These are phyloP conservation scores for Flaveria brownii DNA, from an alignment of 129 eudicot genomes.

Conservation along the genomic window DNA sequence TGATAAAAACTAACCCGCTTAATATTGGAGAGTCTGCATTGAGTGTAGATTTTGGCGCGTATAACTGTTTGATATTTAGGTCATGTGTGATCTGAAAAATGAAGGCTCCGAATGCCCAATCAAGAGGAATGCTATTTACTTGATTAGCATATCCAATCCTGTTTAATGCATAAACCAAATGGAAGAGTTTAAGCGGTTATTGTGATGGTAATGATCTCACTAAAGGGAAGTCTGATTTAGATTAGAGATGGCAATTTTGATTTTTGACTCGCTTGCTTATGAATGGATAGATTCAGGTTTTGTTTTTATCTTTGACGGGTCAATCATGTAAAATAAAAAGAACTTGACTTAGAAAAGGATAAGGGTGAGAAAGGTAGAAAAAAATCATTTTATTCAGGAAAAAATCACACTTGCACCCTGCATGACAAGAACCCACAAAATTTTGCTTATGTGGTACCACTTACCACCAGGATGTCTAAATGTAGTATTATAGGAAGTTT, in stretches of 20 bases:
- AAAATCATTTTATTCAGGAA: neutral
- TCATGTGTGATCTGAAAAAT: conserved; percentile 57
- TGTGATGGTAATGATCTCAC: neutral
- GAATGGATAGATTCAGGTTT: neutral
- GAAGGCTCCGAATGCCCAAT: conserved; percentile 96
- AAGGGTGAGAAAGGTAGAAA: neutral
- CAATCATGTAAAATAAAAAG: neutral
- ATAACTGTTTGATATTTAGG: conserved; percentile 31
- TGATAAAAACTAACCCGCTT: conserved; percentile 40
- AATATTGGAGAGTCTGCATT: conserved; percentile 36
- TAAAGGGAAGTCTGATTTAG: neutral
- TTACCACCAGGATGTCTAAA: no score
- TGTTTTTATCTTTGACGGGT: neutral
- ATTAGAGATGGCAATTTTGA: neutral
- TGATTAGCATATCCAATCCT: conserved; percentile 80
- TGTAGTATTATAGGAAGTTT: neutral
- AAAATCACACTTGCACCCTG: no score
- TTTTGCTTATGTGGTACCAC: no score
- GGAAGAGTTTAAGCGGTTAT: neutral
- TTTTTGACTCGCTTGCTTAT: neutral
- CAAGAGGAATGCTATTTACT: conserved; percentile 76
- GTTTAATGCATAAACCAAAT: conserved; percentile 30
- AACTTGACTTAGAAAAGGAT: neutral
- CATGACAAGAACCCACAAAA: no score
- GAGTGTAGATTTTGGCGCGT: conserved; percentile 34